A percentile compares a stretch with the other conserved stretches of the same genome.
These are phyloP conservation scores for Albifimbria verrucaria DNA, from an alignment of 2,329 filamentous ascomycete genomes.

Conservation along the genomic window DNA sequence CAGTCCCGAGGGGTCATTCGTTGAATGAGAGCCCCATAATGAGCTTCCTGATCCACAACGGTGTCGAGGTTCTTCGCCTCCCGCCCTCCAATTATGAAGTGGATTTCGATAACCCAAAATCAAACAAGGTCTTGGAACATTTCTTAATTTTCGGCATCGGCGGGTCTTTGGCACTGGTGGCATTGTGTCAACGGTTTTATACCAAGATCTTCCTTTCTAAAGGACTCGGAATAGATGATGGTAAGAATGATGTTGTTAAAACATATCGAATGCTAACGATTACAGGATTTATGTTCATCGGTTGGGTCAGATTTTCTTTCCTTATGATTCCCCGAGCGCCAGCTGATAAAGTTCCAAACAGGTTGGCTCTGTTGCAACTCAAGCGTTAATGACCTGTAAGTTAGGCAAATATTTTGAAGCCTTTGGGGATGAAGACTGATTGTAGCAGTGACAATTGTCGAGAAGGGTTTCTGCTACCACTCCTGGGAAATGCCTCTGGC, in stretches of 20 bases:
- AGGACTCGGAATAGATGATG: slow-evolving; percentile 20
- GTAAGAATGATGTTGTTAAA: slow-evolving; percentile 11
- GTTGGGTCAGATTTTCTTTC: slow-evolving; percentile 12
- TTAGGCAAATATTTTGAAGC: neutral
- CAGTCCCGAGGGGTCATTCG: no score
- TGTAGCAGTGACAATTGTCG: slow-evolving; percentile 10
- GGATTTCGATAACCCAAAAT: slow-evolving; percentile 25
- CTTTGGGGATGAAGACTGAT: neutral
- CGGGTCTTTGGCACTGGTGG: slow-evolving; percentile 18
- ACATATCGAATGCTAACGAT: neutral
- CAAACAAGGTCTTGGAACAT: slow-evolving; percentile 15
- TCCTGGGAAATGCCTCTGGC: slow-evolving; percentile 19
- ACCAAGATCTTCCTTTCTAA: slow-evolving; percentile 24
- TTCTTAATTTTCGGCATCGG: slow-evolving; percentile 23
- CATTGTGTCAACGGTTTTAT: slow-evolving; percentile 25
- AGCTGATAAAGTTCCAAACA: slow-evolving; percentile 3
- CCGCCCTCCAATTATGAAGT: slow-evolving; percentile 25
- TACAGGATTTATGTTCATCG: slow-evolving; percentile 21
- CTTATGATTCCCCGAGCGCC: neutral
- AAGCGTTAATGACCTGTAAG: slow-evolving; percentile 12
- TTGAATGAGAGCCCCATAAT: no score
- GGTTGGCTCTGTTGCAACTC: slow-evolving; percentile 12
- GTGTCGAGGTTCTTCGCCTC: slow-evolving; percentile 18
- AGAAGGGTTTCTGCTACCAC: slow-evolving; percentile 15
- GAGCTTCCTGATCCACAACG: slow-evolving; percentile 19